A percentile compares a stretch with the other conserved stretches of the same genome.
These are phyloP conservation scores for Talaromyces atroroseus DNA, from an alignment of 2,329 filamentous ascomycete species.

Conservation along the genomic window DNA sequence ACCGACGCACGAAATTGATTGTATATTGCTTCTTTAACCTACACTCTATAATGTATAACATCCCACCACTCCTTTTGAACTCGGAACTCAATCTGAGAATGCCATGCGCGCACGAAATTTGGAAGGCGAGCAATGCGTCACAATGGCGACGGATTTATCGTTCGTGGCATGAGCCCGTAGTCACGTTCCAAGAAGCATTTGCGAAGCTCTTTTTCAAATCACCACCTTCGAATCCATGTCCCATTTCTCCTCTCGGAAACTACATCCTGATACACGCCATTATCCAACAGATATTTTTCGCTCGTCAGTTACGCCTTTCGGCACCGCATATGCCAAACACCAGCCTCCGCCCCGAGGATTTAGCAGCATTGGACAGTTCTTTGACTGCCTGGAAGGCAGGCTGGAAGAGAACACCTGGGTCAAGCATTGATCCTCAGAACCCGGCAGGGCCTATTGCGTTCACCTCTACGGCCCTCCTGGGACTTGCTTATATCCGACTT, in stretches of 20 bases:
- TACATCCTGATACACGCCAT: conserved; percentile 52
- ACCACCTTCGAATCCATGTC: conserved; percentile 28
- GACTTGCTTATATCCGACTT: conserved; percentile 44
- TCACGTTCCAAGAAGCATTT: conserved; percentile 42
- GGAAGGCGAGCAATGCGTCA: conserved; percentile 48
- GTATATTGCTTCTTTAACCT: conserved; percentile 56
- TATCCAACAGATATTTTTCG: conserved; percentile 51
- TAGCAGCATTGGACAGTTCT: conserved; percentile 42
- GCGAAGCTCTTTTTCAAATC: conserved; percentile 40
- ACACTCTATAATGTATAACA: conserved; percentile 58
- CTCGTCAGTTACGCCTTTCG: conserved; percentile 44
- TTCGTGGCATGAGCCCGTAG: conserved; percentile 27
- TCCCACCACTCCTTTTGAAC: conserved; percentile 54
- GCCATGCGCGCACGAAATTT: conserved; percentile 51
- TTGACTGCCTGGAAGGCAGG: conserved; percentile 48
- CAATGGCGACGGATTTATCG: conserved; percentile 45
- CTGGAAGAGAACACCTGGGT: conserved; percentile 51
- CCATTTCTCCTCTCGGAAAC: conserved; percentile 48
- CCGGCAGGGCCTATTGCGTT: conserved; percentile 51
- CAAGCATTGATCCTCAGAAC: conserved; percentile 50
- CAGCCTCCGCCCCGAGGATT: conserved; percentile 41
- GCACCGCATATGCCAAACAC: conserved; percentile 39
- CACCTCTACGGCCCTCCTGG: conserved; percentile 45
- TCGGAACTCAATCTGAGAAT: conserved; percentile 51
- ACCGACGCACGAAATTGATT: conserved; percentile 51